A percentile compares a stretch with the other conserved stretches of the same genome.
Conservation (phyloP, 345 rosid species). For the Barbarea vulgaris region DNA sequence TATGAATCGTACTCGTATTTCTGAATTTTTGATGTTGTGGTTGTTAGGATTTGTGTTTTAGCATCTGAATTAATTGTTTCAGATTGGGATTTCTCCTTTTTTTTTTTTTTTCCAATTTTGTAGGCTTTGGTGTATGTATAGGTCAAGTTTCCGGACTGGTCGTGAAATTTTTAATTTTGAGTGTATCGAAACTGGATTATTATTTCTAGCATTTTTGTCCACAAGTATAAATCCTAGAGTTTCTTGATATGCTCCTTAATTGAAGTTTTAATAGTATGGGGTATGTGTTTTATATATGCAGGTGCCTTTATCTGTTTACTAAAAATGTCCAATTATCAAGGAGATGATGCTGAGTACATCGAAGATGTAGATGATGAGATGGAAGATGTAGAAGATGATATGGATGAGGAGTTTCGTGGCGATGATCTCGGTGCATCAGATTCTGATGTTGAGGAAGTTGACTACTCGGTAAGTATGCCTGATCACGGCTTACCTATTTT, state of each 20-base stretch:
- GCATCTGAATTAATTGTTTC: slow-evolving; percentile 13
- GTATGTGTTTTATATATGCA: slow-evolving; percentile 4
- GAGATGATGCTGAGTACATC: slow-evolving; percentile 64
- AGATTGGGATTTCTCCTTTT: background rate
- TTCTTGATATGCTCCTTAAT: background rate
- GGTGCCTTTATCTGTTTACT: slow-evolving; percentile 22
- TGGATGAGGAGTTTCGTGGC: slow-evolving; percentile 53
- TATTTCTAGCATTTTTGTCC: background rate
- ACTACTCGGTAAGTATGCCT: slow-evolving; percentile 44
- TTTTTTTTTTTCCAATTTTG: background rate
- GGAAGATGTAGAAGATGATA: slow-evolving; percentile 64
- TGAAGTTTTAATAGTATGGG: background rate
- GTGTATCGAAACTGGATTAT: slow-evolving; percentile 7
- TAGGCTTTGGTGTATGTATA: background rate
- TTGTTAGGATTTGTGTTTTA: slow-evolving; percentile 26
- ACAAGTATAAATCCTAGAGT: background rate
- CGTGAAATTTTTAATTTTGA: background rate
- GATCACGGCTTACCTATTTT: slow-evolving; percentile 22
- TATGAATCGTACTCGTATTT: background rate
- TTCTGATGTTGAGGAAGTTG: slow-evolving; percentile 72
- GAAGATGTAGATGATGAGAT: slow-evolving; percentile 67
- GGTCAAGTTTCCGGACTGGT: background rate
- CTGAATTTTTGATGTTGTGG: slow-evolving; percentile 15
- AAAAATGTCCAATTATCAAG: slow-evolving; percentile 63
- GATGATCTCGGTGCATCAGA: slow-evolving; percentile 56